These are phyloP conservation scores for Neonothopanus nambi DNA, from an alignment of 1,284 basidiomycete genomes.

Conservation along the genomic window DNA sequence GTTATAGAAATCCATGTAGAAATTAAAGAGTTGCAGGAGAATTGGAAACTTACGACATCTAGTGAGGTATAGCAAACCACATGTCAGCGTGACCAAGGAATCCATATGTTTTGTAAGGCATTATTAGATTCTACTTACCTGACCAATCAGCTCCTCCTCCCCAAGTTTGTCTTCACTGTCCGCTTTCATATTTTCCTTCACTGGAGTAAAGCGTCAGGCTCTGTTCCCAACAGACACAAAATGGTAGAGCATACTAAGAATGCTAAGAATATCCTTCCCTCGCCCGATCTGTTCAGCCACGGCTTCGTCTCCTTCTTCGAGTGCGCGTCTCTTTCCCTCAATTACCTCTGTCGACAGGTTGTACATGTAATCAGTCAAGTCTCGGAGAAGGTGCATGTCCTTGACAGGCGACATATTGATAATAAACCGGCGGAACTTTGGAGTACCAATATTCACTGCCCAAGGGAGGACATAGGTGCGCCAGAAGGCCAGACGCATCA, in stretches of 20 bases:
- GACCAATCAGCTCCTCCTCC: constrained; percentile 8
- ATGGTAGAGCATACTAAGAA: constrained; percentile 36
- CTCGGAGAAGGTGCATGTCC: constrained; percentile 8
- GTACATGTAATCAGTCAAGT: constrained; percentile 10
- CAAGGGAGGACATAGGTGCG: constrained; percentile 18
- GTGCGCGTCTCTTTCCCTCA: constrained; percentile 35
- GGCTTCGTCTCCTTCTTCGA: constrained; percentile 35
- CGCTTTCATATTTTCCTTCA: constrained; percentile 9
- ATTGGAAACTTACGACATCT: constrained; percentile 18
- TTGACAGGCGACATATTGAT: constrained; percentile 10
- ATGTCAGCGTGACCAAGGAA: neutral
- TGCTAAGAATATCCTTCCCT: constrained; percentile 49
- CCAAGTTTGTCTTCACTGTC: constrained; percentile 1
- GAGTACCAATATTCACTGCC: constrained; percentile 4
- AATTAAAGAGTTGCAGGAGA: neutral
- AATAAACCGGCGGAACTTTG: neutral
- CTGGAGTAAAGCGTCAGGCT: neutral
- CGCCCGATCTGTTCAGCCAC: constrained; percentile 31
- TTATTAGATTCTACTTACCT: neutral
- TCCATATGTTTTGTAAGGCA: neutral
- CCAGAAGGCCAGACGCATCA: neutral
- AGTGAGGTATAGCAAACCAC: neutral
- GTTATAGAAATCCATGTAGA: neutral
- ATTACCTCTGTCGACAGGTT: constrained; percentile 2
- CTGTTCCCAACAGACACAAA: neutral